These are phyloP conservation scores for Psilocybe sp. DNA, from an alignment of 768 basidiomycete species.

Conservation along the genomic window DNA sequence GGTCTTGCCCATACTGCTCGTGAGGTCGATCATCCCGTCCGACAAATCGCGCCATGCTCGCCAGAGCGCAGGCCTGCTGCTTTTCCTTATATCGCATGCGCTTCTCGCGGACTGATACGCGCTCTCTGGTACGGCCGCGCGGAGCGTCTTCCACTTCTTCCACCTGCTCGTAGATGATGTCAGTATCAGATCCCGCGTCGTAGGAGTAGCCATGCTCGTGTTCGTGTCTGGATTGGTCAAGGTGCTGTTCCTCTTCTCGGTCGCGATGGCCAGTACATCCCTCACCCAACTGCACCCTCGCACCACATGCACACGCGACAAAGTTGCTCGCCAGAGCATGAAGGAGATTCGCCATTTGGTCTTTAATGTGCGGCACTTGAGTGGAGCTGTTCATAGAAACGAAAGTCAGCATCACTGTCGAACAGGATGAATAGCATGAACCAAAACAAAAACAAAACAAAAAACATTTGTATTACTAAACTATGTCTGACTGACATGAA, in stretches of 20 bases:
- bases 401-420: not conserved
- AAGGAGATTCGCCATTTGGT: constrained; percentile 68
- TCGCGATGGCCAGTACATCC: constrained; percentile 62
- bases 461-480: too few species aligned
- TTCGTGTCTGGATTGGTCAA: not conserved
- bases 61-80: not conserved
- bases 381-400: constrained; percentile 32
- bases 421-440: too few species aligned
- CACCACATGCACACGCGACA: constrained; percentile 73
- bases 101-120: too few species aligned
- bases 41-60: not conserved
- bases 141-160: not conserved
- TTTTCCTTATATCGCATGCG: too few species aligned
- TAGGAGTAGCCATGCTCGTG: not conserved
- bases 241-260: constrained; percentile 26
- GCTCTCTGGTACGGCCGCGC: too few species aligned
- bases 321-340: constrained; percentile 70
- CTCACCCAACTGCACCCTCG: constrained; percentile 57
- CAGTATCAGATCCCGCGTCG: not conserved
- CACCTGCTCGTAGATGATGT: not conserved
- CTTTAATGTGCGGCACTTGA: constrained; percentile 50
- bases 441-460: too few species aligned
- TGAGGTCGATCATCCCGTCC: not conserved
- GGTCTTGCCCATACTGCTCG: not conserved
- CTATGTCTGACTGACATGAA: too few species aligned